These are phyloP conservation scores for Noccaea bulbosa DNA, from an alignment of 345 rosid genomes.

Conservation along the genomic window DNA sequence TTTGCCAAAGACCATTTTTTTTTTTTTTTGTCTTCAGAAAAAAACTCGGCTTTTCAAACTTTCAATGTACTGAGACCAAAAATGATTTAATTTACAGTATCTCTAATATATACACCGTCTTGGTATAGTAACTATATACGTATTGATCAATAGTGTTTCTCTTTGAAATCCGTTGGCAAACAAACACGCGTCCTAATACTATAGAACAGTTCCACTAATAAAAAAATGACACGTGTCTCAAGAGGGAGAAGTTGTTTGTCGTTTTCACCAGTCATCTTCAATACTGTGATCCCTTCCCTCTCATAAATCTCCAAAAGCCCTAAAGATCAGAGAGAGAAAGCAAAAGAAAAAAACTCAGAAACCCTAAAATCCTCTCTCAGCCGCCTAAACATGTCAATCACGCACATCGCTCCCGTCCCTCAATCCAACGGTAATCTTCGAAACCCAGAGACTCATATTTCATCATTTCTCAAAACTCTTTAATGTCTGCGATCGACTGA, in stretches of 20 bases:
- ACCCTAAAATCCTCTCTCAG: neutral
- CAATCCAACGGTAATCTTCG: neutral
- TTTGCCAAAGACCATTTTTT: conserved; percentile 1
- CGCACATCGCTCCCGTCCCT: neutral
- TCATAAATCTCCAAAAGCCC: conserved; percentile 1
- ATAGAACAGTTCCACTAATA: neutral
- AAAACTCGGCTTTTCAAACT: neutral
- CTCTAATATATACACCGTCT: neutral
- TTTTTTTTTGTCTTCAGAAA: neutral
- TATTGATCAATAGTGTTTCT: neutral
- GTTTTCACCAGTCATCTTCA: neutral
- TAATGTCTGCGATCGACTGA: neutral
- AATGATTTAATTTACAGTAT: neutral
- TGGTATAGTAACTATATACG: neutral
- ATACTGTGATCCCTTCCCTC: neutral
- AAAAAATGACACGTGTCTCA: neutral
- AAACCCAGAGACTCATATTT: neutral
- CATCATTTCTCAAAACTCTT: neutral
- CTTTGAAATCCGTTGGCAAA: neutral
- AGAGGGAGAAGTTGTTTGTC: neutral
- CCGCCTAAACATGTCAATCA: neutral
- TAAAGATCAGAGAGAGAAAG: neutral
- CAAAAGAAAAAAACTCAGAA: neutral
- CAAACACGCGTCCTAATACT: neutral
- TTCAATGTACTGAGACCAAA: neutral